A percentile compares a stretch with the other conserved stretches of the same genome.
These are phyloP conservation scores for Colletotrichum tropicicola DNA, from an alignment of 2,329 filamentous ascomycete species.

Conservation along the genomic window DNA sequence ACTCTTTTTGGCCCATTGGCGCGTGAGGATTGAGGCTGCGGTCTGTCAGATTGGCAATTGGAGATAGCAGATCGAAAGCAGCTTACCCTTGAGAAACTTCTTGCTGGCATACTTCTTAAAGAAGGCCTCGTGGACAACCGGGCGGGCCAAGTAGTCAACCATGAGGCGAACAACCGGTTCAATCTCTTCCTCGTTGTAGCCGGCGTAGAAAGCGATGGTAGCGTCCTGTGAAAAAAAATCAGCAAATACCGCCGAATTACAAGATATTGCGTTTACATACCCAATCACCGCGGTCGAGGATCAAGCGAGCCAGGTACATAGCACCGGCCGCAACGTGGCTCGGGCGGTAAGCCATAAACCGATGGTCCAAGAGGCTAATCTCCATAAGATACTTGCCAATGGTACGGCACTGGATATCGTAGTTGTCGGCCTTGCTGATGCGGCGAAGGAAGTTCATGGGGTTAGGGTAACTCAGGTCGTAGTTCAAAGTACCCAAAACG, in stretches of 20 bases:
- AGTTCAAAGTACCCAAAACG: slow-evolving; percentile 89
- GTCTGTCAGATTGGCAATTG: slow-evolving; percentile 35
- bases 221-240: slow-evolving; percentile 71
- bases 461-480: slow-evolving; percentile 98
- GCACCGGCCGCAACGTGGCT: slow-evolving; percentile 91
- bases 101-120: slow-evolving; percentile 99
- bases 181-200: slow-evolving; percentile 93
- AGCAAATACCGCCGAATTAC: slow-evolving; percentile 33
- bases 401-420: slow-evolving; percentile 97
- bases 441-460: slow-evolving; percentile 99
- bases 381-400: slow-evolving; percentile 98
- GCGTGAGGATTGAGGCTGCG: slow-evolving; percentile 87
- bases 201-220: slow-evolving; percentile 88
- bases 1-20: slow-evolving; percentile 92
- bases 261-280: slow-evolving; percentile 58
- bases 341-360: slow-evolving; percentile 89
- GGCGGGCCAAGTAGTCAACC: slow-evolving; percentile 94
- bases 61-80: neutral
- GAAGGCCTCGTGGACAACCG: slow-evolving; percentile 94
- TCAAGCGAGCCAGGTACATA: slow-evolving; percentile 94
- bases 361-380: slow-evolving; percentile 93
- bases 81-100: slow-evolving; percentile 96
- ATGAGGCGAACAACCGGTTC: slow-evolving; percentile 92
- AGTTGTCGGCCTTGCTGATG: slow-evolving; percentile 99
- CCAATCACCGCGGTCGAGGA: slow-evolving; percentile 92